A percentile compares a stretch with the other conserved stretches of the same genome.
Conservation (phyloP, 106 monocot species). For the Agapanthus africanus region DNA sequence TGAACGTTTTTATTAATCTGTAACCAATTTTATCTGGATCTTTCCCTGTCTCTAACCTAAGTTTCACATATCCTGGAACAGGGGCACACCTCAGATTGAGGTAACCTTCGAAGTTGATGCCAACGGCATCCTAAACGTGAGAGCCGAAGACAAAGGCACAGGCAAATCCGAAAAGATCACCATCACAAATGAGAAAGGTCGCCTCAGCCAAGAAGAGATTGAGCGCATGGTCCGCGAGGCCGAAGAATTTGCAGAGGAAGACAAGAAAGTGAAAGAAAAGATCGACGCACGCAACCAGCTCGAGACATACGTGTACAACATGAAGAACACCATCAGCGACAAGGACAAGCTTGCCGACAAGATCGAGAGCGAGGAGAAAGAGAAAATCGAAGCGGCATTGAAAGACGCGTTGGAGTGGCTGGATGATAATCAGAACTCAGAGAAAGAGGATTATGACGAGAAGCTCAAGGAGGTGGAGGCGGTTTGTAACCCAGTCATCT, state of each 20-base stretch:
- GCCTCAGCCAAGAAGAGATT: constrained; percentile 16
- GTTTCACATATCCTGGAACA: too few relatives aligned
- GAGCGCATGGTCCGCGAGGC: constrained; percentile 22
- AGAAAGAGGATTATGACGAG: constrained; percentile 27
- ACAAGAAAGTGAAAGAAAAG: constrained; percentile 30
- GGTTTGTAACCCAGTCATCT: constrained; percentile 20
- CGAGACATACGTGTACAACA: constrained; percentile 33
- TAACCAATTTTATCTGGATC: too few relatives aligned
- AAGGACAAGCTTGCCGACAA: constrained; percentile 34
- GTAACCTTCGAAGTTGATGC: constrained; percentile 64
- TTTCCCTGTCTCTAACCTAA: too few relatives aligned
- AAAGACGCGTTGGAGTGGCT: constrained; percentile 26
- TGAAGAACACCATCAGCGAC: constrained; percentile 26
- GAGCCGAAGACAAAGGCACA: constrained; percentile 51
- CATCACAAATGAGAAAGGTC: constrained; percentile 58
- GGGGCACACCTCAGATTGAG: constrained; percentile 59
- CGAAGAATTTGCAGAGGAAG: constrained; percentile 21
- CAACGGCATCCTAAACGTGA: constrained; percentile 59
- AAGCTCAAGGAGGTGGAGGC: constrained; percentile 27
- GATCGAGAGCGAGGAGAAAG: constrained; percentile 25
- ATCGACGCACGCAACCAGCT: constrained; percentile 27
- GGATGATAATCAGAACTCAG: constrained; percentile 18
- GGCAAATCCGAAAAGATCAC: constrained; percentile 55
- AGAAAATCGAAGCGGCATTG: constrained; percentile 18
- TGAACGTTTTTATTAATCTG: too few relatives aligned